Evolutionary conservation across 352 stramenopile species (phyloP).

Genomic region (Plasmopara viticola): DNA sequence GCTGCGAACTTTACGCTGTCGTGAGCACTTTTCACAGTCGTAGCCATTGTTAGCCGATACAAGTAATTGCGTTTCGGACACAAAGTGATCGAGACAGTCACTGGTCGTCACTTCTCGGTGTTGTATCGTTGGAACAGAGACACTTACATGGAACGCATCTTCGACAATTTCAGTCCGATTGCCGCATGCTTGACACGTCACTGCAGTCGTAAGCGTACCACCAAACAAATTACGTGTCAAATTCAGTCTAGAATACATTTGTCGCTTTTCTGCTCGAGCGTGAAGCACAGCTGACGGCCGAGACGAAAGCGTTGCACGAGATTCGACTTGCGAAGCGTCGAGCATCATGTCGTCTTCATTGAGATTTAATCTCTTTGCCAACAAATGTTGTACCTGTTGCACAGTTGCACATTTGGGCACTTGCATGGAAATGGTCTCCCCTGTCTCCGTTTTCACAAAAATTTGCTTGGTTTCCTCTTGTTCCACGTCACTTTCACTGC

Average conservation of each 20-base stretch:
- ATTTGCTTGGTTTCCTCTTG: conserved; percentile 41
- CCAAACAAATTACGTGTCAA: conserved; percentile 58
- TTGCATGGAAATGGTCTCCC: conserved; percentile 54
- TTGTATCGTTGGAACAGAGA: conserved; percentile 35
- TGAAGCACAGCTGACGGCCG: conserved; percentile 26
- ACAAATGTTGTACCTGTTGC: conserved; percentile 44
- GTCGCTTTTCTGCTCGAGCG: conserved; percentile 18
- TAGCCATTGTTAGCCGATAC: conserved; percentile 59
- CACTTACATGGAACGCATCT: conserved; percentile 56
- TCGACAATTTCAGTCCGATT: conserved; percentile 50
- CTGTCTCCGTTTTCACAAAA: conserved; percentile 58
- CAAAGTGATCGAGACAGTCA: conserved; percentile 50
- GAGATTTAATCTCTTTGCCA: conserved; percentile 49
- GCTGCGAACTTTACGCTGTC: conserved; percentile 27
- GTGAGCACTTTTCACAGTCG: conserved; percentile 60
- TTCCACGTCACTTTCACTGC: conserved; percentile 20
- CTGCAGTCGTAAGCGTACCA: conserved; percentile 41
- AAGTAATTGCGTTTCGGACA: conserved; percentile 38
- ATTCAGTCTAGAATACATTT: conserved; percentile 48
- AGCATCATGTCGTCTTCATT: conserved; percentile 56
- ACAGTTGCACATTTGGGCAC: conserved; percentile 39
- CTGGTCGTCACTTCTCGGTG: conserved; percentile 19
- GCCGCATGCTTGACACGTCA: conserved; percentile 41
- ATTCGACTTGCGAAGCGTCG: conserved; percentile 23
- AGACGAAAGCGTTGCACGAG: conserved; percentile 21